Evolutionary conservation across 2,329 filamentous ascomycete genomes (phyloP).

Genomic region (Trichoderma sp.): DNA sequence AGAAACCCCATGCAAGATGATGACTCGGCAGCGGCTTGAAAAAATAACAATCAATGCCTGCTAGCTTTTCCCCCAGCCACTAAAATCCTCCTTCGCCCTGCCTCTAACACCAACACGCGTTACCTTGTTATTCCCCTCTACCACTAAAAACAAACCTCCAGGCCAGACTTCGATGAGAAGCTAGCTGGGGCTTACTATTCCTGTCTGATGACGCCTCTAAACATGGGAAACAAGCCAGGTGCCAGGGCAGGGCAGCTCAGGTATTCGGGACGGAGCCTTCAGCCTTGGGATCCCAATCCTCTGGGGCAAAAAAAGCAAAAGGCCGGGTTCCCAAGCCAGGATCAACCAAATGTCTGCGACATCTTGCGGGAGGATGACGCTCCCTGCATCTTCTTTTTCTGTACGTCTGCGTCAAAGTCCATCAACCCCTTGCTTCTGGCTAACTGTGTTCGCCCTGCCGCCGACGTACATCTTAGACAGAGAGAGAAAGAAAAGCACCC

Average conservation of each 20-base stretch:
- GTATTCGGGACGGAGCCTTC: background rate
- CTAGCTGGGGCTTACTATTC: background rate
- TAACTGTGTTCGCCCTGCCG: background rate
- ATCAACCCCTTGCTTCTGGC: background rate
- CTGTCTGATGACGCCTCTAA: background rate
- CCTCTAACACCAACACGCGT: background rate
- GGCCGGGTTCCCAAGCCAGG: background rate
- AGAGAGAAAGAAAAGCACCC: background rate
- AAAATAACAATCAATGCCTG: background rate
- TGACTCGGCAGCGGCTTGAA: background rate
- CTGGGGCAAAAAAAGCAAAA: background rate
- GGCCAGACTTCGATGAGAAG: background rate
- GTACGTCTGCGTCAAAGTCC: background rate
- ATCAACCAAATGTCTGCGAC: background rate
- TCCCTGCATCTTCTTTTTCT: background rate
- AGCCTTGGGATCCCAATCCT: background rate
- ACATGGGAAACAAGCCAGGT: background rate
- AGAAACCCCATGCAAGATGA: background rate
- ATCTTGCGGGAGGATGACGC: background rate
- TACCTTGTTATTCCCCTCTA: background rate
- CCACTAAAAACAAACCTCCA: background rate
- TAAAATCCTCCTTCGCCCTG: constrained; percentile 13
- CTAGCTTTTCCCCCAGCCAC: constrained; percentile 3
- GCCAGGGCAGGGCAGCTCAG: background rate
- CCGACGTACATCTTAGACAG: background rate